These are phyloP conservation scores for Hygrocybe coccinea DNA, from an alignment of 768 basidiomycete species.

Conservation along the genomic window DNA sequence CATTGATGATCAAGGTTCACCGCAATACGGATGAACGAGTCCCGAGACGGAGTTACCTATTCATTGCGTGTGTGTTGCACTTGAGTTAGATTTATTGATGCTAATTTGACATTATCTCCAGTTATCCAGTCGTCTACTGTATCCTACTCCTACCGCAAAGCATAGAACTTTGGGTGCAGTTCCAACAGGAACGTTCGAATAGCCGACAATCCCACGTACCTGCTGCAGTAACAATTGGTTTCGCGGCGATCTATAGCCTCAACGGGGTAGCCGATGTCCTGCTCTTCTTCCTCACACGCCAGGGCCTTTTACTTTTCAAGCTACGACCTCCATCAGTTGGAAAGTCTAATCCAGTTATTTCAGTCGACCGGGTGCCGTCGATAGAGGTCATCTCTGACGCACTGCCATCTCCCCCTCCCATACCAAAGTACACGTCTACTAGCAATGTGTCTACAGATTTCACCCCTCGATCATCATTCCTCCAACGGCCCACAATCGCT, in stretches of 20 bases:
- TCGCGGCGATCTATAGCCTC: neutral
- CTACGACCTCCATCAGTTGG: no score
- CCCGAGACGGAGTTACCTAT: neutral
- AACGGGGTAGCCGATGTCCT: constrained; percentile 3
- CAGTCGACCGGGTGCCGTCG: no score
- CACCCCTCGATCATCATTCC: no score
- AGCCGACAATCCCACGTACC: no score
- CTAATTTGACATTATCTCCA: neutral
- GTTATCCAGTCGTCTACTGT: constrained; percentile 3
- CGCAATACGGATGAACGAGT: neutral
- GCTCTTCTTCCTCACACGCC: neutral
- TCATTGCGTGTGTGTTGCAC: constrained; percentile 3
- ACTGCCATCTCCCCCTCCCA: no score
- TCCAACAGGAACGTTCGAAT: neutral
- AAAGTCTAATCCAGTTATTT: no score
- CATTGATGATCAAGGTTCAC: neutral
- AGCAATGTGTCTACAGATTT: no score
- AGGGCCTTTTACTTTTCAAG: neutral
- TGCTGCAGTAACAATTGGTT: neutral
- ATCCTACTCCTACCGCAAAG: constrained; percentile 1
- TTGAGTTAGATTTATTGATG: neutral
- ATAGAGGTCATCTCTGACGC: no score
- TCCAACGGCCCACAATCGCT: no score
- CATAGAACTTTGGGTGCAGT: constrained; percentile 1
- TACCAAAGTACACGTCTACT: no score